phyloP scores from a whole-genome alignment of 1,284 basidiomycete genomes.

The Cutaneotrichosporon sp. region DNA sequence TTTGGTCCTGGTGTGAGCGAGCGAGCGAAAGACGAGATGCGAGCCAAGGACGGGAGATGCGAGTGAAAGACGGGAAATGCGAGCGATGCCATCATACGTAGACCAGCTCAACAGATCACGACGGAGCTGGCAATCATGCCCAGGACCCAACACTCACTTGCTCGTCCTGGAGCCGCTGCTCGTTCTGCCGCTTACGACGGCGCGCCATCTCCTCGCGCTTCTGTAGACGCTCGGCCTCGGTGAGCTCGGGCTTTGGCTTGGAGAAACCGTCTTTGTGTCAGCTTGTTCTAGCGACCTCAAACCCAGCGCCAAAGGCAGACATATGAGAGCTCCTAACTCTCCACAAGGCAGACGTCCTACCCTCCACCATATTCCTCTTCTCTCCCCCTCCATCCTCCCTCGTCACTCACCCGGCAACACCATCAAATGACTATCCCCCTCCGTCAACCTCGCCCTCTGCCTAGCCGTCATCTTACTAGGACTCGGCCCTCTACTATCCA shows the following conservation, averaged over 20 bases:
- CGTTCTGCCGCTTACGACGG: conserved; percentile 77
- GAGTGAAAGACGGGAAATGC: neutral
- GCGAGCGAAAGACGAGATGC: neutral
- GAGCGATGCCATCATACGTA: neutral
- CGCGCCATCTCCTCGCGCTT: conserved; percentile 80
- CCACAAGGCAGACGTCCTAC: too few relatives aligned
- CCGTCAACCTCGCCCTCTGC: conserved; percentile 31
- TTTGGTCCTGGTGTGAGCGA: conserved; percentile 58
- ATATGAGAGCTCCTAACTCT: too few relatives aligned
- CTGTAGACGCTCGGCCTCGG: conserved; percentile 76
- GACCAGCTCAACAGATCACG: too few relatives aligned
- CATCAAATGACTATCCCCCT: conserved; percentile 28
- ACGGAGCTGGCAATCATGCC: neutral
- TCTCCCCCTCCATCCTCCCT: neutral
- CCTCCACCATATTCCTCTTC: too few relatives aligned
- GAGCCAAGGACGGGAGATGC: too few relatives aligned
- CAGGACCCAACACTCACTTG: conserved; percentile 60
- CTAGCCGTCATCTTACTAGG: conserved; percentile 42
- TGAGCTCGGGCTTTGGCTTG: conserved; percentile 65
- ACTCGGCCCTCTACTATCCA: conserved; percentile 22
- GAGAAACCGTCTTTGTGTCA: conserved; percentile 57
- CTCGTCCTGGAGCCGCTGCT: conserved; percentile 89
- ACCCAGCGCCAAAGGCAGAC: too few relatives aligned
- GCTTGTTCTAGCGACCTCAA: neutral
- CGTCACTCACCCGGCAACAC: conserved; percentile 33